Percentiles rank a stretch among this genome's conserved stretches.
Evolutionary conservation across 768 basidiomycete genomes (phyloP).

Genomic region (Boletus huronensis): DNA sequence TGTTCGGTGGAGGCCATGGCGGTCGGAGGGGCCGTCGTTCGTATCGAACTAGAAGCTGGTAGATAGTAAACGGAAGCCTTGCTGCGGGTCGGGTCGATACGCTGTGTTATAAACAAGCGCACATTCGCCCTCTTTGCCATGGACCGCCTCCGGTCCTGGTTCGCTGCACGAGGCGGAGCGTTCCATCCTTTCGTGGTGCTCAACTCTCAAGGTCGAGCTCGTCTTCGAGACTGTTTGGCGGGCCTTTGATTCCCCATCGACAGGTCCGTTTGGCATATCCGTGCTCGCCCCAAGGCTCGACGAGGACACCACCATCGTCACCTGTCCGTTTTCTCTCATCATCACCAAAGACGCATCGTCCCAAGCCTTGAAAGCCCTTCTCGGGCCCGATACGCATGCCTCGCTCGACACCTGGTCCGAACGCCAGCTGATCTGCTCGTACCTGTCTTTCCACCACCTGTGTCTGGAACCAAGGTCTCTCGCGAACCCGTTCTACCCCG

Average conservation of each 20-base stretch:
- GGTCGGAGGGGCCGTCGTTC: too few relatives aligned
- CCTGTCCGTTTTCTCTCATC: conserved; percentile 63
- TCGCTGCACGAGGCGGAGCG: conserved; percentile 44
- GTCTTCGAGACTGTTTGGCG: background rate
- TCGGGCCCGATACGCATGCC: conserved; percentile 25
- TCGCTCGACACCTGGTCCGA: conserved; percentile 47
- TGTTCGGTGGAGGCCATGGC: conserved; percentile 48
- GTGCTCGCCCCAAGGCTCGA: conserved; percentile 50
- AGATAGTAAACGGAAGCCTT: too few relatives aligned
- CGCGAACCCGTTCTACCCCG: too few relatives aligned
- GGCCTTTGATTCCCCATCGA: conserved; percentile 5
- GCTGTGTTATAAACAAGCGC: background rate
- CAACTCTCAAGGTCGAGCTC: conserved; percentile 39
- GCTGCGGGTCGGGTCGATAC: background rate
- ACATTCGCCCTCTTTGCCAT: background rate
- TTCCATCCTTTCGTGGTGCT: conserved; percentile 49
- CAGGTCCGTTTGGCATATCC: conserved; percentile 45
- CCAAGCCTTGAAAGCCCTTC: conserved; percentile 40
- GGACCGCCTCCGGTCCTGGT: conserved; percentile 47
- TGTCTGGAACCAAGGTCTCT: conserved; percentile 35
- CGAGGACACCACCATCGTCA: conserved; percentile 53
- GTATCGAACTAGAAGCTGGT: too few relatives aligned
- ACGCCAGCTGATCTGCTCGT: conserved; percentile 65
- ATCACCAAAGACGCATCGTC: conserved; percentile 54
- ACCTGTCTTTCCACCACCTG: conserved; percentile 65